These are phyloP conservation scores for Corniculantispora saksenae DNA, from an alignment of 2,329 filamentous ascomycete genomes.

Conservation along the genomic window DNA sequence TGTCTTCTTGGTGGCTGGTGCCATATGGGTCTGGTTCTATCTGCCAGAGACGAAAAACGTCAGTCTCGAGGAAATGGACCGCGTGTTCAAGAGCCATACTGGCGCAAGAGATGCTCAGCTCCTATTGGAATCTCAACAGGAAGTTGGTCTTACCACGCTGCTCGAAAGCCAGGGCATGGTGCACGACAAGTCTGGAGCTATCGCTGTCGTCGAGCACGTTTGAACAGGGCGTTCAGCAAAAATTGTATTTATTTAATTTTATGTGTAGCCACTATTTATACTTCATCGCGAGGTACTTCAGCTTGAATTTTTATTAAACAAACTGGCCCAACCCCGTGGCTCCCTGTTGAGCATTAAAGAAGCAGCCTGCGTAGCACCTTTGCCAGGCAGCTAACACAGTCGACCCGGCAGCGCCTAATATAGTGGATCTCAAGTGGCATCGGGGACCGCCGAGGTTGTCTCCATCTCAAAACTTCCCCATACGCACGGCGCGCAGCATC, in stretches of 20 bases:
- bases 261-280: neutral
- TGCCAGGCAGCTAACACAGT: neutral
- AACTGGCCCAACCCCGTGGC: too few species aligned
- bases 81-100: slow-evolving; percentile 46
- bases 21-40: slow-evolving; percentile 51
- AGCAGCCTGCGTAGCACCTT: too few species aligned
- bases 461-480: neutral
- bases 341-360: too few species aligned
- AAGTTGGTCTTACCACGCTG: slow-evolving; percentile 26
- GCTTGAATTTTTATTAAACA: too few species aligned
- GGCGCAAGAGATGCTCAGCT: slow-evolving; percentile 29
- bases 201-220: slow-evolving; percentile 7
- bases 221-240: neutral
- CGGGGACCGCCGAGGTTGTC: neutral
- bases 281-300: neutral
- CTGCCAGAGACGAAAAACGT: slow-evolving; percentile 57
- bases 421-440: neutral
- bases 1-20: slow-evolving; percentile 47
- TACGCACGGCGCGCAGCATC: neutral
- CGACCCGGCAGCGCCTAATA: neutral
- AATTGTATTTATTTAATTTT: neutral
- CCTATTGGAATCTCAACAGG: slow-evolving; percentile 27
- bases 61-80: slow-evolving; percentile 56
- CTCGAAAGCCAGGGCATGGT: slow-evolving; percentile 5
- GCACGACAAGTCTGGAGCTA: slow-evolving; percentile 9